phyloP scores from a whole-genome alignment of 805 yeast genomes.

The Candida yuanshanica region DNA sequence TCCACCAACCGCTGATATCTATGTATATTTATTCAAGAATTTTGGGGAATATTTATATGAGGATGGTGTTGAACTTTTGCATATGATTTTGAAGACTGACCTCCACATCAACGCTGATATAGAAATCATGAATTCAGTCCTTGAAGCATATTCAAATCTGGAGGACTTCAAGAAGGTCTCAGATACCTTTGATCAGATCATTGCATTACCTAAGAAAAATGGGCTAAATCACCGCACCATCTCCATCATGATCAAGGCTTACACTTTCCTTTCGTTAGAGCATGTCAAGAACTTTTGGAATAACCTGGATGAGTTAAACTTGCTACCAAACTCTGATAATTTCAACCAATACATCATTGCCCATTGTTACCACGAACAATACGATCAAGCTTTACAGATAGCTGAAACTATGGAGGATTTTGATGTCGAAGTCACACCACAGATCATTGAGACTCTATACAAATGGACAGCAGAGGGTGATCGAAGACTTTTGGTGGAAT shows the following conservation, averaged over 20 bases:
- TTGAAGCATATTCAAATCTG: conserved; percentile 58
- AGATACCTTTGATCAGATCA: conserved; percentile 55
- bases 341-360: conserved; percentile 61
- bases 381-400: conserved; percentile 48
- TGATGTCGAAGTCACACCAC: conserved; percentile 38
- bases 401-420: conserved; percentile 42
- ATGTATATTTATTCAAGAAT: conserved; percentile 50
- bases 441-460: conserved; percentile 41
- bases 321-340: conserved; percentile 47
- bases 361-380: conserved; percentile 60
- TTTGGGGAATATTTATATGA: conserved; percentile 56
- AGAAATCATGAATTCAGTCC: conserved; percentile 50
- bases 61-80: conserved; percentile 62
- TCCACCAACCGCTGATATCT: conserved; percentile 52
- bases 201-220: conserved; percentile 46
- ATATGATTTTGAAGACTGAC: conserved; percentile 61
- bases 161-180: conserved; percentile 51
- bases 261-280: conserved; percentile 45
- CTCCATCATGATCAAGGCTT: conserved; percentile 59
- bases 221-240: conserved; percentile 56
- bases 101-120: conserved; percentile 49
- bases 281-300: conserved; percentile 61
- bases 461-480: conserved; percentile 32
- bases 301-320: conserved; percentile 40
- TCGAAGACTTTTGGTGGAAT: conserved; percentile 12